phyloP scores from a whole-genome alignment of 495 filamentous ascomycete species.

The Penicillium crystallinum region DNA sequence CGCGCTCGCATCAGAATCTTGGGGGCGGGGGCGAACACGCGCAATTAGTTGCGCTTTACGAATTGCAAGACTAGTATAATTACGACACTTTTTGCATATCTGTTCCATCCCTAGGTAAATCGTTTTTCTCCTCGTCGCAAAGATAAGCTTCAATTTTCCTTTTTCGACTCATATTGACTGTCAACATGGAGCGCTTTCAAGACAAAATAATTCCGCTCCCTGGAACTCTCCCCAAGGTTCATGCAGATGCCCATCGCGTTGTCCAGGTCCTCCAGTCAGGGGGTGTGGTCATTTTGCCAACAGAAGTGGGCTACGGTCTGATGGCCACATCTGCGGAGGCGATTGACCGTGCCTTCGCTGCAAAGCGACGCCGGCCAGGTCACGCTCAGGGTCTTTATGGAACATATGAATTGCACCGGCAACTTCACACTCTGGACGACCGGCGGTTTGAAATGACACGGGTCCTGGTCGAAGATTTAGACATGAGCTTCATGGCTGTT shows the following conservation, averaged over 20 bases:
- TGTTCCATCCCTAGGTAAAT: no score
- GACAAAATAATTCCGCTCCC: no score
- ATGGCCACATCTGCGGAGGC: slow-evolving; percentile 13
- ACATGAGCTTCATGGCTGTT: slow-evolving; percentile 19
- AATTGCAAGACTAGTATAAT: no score
- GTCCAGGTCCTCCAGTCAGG: background rate
- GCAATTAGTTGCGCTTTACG: no score
- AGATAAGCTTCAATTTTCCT: no score
- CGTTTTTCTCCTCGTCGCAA: no score
- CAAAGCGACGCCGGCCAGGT: slow-evolving; percentile 16
- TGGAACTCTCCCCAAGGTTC: background rate
- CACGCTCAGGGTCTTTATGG: slow-evolving; percentile 24
- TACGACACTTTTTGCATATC: no score
- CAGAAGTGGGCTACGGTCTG: slow-evolving; percentile 25
- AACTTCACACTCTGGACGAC: slow-evolving; percentile 16
- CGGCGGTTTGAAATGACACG: slow-evolving; percentile 22
- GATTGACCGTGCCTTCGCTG: slow-evolving; percentile 13
- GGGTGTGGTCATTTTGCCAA: background rate
- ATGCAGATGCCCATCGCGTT: background rate
- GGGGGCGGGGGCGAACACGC: no score
- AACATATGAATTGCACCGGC: slow-evolving; percentile 13
- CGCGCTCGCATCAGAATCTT: no score
- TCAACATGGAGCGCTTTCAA: no score
- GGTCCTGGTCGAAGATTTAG: slow-evolving; percentile 22
- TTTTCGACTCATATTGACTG: no score